These are phyloP conservation scores for Diplodia scrobiculata DNA, from an alignment of 2,329 filamentous ascomycete species.

Conservation along the genomic window DNA sequence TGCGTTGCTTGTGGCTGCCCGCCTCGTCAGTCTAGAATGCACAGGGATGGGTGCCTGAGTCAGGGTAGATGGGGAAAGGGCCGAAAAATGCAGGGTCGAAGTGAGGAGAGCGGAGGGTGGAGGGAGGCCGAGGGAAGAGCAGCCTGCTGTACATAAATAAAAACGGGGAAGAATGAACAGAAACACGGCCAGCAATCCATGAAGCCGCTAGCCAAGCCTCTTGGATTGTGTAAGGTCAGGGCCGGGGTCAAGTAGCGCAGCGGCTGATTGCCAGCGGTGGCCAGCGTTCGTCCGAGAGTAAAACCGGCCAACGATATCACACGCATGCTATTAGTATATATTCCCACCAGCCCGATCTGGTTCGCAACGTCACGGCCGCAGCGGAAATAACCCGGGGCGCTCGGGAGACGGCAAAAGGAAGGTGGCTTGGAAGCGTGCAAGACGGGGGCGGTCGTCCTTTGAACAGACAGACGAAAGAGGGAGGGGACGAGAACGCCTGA, in stretches of 20 bases:
- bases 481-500: constrained; percentile 2
- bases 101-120: neutral
- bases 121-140: neutral
- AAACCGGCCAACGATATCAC: constrained; percentile 9
- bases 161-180: constrained; percentile 1
- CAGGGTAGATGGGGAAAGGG: neutral
- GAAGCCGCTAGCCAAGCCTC: constrained; percentile 7
- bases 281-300: neutral
- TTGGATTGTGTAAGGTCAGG: constrained; percentile 13
- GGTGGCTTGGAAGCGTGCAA: no score
- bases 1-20: neutral
- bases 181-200: constrained; percentile 5
- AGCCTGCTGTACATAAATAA: constrained; percentile 12
- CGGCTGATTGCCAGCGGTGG: neutral
- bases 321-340: constrained; percentile 13
- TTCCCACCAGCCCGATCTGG: neutral
- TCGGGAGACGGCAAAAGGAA: neutral
- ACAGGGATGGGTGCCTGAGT: neutral
- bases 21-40: neutral
- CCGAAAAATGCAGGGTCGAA: neutral
- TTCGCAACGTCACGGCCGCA: neutral
- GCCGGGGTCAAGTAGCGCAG: constrained; percentile 21
- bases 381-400: neutral
- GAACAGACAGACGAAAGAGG: neutral
- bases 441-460: neutral